Evolutionary conservation across 148 eudicot species (phyloP), one percentile per base, ranked within the genome.

Genomic region (Rhododendron ferrugineum): DNA sequence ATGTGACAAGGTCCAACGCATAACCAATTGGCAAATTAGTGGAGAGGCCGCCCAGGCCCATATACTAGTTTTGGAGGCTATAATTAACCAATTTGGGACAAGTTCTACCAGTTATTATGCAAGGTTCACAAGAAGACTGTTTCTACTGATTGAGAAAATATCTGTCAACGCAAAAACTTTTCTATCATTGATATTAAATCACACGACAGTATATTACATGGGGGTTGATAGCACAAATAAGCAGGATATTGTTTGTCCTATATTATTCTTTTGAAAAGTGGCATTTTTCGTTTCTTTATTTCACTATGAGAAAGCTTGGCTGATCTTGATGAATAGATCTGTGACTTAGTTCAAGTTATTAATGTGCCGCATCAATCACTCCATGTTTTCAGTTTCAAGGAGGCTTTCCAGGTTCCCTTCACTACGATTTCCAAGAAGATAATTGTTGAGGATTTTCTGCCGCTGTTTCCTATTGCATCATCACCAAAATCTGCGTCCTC

Each of bases 331-430:
- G 84, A 66, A 42, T 64, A 82, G 11, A 37, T n/a, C 22, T 40
- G 7, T 64, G 46, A n/a, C 73, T 70, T 32, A 37, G 30, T 68
- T 66, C 52, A 28, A 82, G 32, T 68, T 70, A 49, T 83, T 84
- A 50, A 54, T 72, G 52, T 60, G 52, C 75, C 50, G 30, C 80
- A 42, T 50, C 26, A 37, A 68, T 90, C 76, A 78, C 82, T 78
- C 37, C 84, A 47, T 18, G 26, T 85, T 88, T 88, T 70, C 94
- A 97, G 99, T 91, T 92, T 95, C 87, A 95, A 91, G 91, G 93
- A 95, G 84, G 98, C 96, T 77, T 94, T 97, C 88, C 86, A 85
- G 86, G 94, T 95, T 94, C 99, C 99, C 42, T 88, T 90, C 86
- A 82, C 88, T 73, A 91, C 95, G 54, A 85, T 97, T 83, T 97